phyloP scores from a whole-genome alignment of 2,329 filamentous ascomycete species.

The Aspergillus brasiliensis region DNA sequence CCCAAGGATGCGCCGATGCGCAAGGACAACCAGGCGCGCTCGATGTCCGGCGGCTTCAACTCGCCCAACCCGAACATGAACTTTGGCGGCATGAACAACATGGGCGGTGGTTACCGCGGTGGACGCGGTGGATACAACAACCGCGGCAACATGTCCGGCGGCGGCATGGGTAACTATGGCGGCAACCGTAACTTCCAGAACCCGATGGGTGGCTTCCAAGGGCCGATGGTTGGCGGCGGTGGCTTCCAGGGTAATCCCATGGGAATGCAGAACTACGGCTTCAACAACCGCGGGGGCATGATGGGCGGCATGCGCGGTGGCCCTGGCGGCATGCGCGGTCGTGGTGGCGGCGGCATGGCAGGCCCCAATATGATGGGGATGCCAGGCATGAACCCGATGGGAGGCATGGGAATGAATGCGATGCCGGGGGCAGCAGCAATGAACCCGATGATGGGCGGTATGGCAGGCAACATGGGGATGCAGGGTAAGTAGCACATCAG shows the following conservation, averaged over 20 bases:
- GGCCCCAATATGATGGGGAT: constrained; percentile 57
- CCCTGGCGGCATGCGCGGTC: constrained; percentile 61
- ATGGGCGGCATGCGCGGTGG: constrained; percentile 58
- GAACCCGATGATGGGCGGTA: constrained; percentile 59
- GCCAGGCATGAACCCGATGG: constrained; percentile 55
- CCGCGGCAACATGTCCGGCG: constrained; percentile 34
- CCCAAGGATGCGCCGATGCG: constrained; percentile 83
- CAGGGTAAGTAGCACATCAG: constrained; percentile 47
- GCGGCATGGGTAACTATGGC: constrained; percentile 56
- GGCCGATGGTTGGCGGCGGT: constrained; percentile 48
- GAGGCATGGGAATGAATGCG: constrained; percentile 55
- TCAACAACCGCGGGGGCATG: constrained; percentile 57
- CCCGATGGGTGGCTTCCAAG: constrained; percentile 46
- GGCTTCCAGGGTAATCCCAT: constrained; percentile 48
- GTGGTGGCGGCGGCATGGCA: constrained; percentile 61
- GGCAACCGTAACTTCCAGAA: constrained; percentile 52
- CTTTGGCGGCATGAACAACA: constrained; percentile 40
- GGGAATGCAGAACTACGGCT: constrained; percentile 55
- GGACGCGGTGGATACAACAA: constrained; percentile 48
- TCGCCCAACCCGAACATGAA: constrained; percentile 44
- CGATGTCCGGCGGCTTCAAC: constrained; percentile 52
- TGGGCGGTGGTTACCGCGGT: constrained; percentile 57
- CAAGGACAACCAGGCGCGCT: constrained; percentile 60
- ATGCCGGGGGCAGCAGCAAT: constrained; percentile 60
- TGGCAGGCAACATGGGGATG: constrained; percentile 52